phyloP scores from a whole-genome alignment of 768 basidiomycete species.

The Mycena amicta region DNA sequence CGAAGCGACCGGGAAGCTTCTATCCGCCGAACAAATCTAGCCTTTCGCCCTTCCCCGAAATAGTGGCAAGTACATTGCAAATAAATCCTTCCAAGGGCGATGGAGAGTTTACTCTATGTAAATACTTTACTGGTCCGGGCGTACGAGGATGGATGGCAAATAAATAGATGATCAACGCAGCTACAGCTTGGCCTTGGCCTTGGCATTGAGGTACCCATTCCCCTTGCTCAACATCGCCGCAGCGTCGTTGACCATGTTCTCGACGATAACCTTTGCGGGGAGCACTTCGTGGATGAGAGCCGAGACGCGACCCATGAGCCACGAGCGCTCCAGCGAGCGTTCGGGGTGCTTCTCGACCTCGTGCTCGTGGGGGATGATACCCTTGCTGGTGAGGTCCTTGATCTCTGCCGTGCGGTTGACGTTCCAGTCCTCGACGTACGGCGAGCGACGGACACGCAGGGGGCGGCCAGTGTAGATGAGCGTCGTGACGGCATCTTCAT shows the following conservation, averaged over 20 bases:
- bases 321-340: constrained; percentile 67
- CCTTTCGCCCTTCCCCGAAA: too few species aligned
- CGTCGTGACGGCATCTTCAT: constrained; percentile 82
- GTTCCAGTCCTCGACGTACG: constrained; percentile 87
- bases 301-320: constrained; percentile 86
- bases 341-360: constrained; percentile 84
- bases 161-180: constrained; percentile 22
- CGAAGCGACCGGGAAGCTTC: too few species aligned
- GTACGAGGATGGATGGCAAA: too few species aligned
- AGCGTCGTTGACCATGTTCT: constrained; percentile 54
- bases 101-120: too few species aligned
- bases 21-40: too few species aligned
- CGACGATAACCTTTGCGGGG: constrained; percentile 83
- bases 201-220: constrained; percentile 39
- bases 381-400: constrained; percentile 77
- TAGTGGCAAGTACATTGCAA: too few species aligned
- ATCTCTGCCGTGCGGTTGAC: constrained; percentile 80
- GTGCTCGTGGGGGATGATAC: constrained; percentile 73
- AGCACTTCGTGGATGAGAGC: constrained; percentile 73
- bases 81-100: too few species aligned
- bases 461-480: constrained; percentile 90
- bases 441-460: constrained; percentile 79
- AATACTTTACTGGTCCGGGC: too few species aligned
- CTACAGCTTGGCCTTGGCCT: constrained; percentile 32
- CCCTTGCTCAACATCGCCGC: constrained; percentile 46